A percentile compares a stretch with the other conserved stretches of the same genome.
These are phyloP conservation scores for Fusarium graminum DNA, from an alignment of 2,329 filamentous ascomycete species.

Conservation along the genomic window DNA sequence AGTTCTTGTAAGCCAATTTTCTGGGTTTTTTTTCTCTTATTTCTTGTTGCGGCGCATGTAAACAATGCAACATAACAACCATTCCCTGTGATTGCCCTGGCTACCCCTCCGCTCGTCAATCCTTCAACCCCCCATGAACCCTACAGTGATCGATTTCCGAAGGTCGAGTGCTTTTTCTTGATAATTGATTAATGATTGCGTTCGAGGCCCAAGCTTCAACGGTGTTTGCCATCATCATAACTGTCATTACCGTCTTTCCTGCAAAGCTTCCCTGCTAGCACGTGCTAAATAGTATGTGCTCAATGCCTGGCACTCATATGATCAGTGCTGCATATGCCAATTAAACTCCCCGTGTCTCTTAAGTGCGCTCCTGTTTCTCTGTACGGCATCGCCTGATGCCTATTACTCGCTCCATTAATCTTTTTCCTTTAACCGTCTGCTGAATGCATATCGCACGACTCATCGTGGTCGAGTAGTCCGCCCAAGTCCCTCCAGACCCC, in stretches of 20 bases:
- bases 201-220: conserved; percentile 19
- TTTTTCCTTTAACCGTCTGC: conserved; percentile 36
- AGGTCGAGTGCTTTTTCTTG: conserved; percentile 10
- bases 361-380: conserved; percentile 43
- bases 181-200: not conserved
- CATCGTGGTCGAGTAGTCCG: not conserved
- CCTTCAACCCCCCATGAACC: conserved; percentile 11
- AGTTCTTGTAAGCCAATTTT: conserved; percentile 12
- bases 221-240: conserved; percentile 1
- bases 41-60: conserved; percentile 29
- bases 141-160: conserved; percentile 19
- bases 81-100: conserved; percentile 26
- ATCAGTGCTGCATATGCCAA: conserved; percentile 46
- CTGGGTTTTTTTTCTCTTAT: conserved; percentile 26
- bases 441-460: not conserved
- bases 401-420: conserved; percentile 9
- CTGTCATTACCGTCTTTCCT: conserved; percentile 18
- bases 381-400: conserved; percentile 36
- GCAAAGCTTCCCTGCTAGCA: conserved; percentile 15
- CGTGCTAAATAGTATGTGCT: conserved; percentile 20
- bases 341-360: conserved; percentile 40
- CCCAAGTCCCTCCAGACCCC: conserved; percentile 53
- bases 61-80: conserved; percentile 40
- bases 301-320: conserved; percentile 32
- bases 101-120: conserved; percentile 26